Evolutionary conservation across 1,284 basidiomycete genomes (phyloP).

Genomic region (Cryptococcus deneoformans): DNA sequence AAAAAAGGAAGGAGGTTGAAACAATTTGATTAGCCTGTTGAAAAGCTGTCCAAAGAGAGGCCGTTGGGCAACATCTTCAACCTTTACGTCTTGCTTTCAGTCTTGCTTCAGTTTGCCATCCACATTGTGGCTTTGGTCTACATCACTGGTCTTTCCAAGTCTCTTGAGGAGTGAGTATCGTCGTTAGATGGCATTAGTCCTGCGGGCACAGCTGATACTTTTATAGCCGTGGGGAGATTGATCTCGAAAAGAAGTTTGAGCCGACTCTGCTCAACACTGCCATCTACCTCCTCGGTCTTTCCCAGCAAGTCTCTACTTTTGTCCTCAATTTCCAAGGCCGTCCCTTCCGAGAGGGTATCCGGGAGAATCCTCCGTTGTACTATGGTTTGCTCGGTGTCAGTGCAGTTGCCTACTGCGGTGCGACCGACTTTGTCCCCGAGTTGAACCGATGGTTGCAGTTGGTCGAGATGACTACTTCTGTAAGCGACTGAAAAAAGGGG

Average conservation of each 20-base stretch:
- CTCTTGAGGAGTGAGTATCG: constrained; percentile 66
- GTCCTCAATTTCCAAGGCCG: constrained; percentile 97
- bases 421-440: constrained; percentile 92
- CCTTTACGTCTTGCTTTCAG: constrained; percentile 84
- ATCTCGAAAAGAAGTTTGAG: constrained; percentile 92
- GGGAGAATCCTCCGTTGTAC: constrained; percentile 86
- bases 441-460: constrained; percentile 96
- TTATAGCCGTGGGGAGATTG: constrained; percentile 69
- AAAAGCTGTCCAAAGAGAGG: constrained; percentile 84
- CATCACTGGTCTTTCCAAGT: constrained; percentile 78
- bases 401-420: constrained; percentile 85
- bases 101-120: constrained; percentile 84
- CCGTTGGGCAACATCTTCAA: constrained; percentile 95
- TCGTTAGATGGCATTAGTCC: constrained; percentile 45
- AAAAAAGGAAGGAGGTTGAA: not conserved
- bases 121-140: constrained; percentile 86
- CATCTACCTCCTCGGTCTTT: constrained; percentile 88
- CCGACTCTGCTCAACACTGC: constrained; percentile 90
- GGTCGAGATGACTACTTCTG: constrained; percentile 77
- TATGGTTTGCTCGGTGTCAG: constrained; percentile 84
- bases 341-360: constrained; percentile 92
- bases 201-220: constrained; percentile 55
- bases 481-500: constrained; percentile 50
- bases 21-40: constrained; percentile 61
- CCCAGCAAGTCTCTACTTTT: constrained; percentile 94